Conservation (phyloP, 2,329 filamentous ascomycete genomes). For the Thermochaetoides dissita region DNA sequence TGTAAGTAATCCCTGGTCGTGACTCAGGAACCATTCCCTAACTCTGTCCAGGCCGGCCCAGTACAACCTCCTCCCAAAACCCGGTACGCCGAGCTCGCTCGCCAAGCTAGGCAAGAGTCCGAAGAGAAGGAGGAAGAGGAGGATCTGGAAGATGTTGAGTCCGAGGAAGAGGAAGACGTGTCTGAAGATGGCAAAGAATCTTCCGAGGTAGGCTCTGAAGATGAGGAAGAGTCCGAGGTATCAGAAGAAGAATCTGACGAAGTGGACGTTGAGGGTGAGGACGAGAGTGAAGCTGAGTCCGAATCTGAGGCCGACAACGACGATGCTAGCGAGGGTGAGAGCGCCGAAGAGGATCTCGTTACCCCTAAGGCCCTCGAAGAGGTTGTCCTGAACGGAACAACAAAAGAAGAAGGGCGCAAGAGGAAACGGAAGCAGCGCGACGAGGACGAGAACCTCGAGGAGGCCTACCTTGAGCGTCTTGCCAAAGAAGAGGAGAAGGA, state of each 20-base stretch:
- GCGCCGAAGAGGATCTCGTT: slow-evolving; percentile 20
- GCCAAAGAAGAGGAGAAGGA: slow-evolving; percentile 42
- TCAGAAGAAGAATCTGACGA: slow-evolving; percentile 17
- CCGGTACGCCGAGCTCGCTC: slow-evolving; percentile 28
- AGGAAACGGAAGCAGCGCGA: slow-evolving; percentile 47
- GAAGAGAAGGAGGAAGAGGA: slow-evolving; percentile 12
- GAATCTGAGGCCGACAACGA: slow-evolving; percentile 20
- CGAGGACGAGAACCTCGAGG: slow-evolving; percentile 56
- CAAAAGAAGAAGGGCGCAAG: slow-evolving; percentile 38
- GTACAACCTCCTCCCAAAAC: slow-evolving; percentile 31
- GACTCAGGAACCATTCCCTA: slow-evolving; percentile 7
- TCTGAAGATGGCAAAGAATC: too few relatives aligned
- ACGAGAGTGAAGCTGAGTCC: slow-evolving; percentile 18
- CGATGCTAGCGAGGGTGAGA: slow-evolving; percentile 25
- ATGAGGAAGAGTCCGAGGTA: slow-evolving; percentile 14
- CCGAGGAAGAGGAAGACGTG: not conserved
- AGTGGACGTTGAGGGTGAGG: slow-evolving; percentile 19
- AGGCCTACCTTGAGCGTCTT: slow-evolving; percentile 53
- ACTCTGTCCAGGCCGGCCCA: slow-evolving; percentile 33
- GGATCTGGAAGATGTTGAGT: slow-evolving; percentile 6
- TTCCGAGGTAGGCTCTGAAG: slow-evolving; percentile 2
- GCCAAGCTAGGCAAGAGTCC: slow-evolving; percentile 17
- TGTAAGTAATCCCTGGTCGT: slow-evolving; percentile 29
- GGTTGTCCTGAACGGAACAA: slow-evolving; percentile 26
- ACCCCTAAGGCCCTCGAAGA: slow-evolving; percentile 20